Base-by-base conservation (phyloP, 2,329 filamentous ascomycete species). In the Tricladium varicosporioides region DNA sequence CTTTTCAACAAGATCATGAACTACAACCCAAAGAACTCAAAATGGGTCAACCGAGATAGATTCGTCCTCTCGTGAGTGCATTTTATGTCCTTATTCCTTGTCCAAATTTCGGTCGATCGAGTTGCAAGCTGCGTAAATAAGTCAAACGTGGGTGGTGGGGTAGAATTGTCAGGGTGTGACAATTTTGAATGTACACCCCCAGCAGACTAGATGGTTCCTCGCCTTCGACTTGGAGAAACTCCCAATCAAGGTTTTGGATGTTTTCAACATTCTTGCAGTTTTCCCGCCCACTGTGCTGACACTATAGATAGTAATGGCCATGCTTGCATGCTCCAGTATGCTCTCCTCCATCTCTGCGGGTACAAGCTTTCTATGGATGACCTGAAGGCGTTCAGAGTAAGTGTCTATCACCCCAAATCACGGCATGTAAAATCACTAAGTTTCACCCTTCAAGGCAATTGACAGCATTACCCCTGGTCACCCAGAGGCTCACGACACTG, bases 281-380 rank as follows among this genome's bases (percentile, higher is more conserved):
- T 27, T 27, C 4, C 22, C 22, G 7, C 22, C 22, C 27, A 9
- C 13, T 18, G 49, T 47, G 61, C 58, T 60, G 59, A 65, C 54
- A 5, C 47, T 19, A 52, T 49, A 11, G 14, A 51, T 69, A 97
- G 92, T 61, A 99, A 99, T 82, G 94, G 94, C 69, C 94, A 99
- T 80, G 94, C 88, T 70, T 99, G 94, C 85, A 96, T 99, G 92
- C 91, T 99, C 60, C 94, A 97, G 76, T 99, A 99, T 87, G 89
- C 93, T 71, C 85, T 99, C 68, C 89, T 99, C 71, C 94, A 99
- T 82, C 83, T 99, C 56, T 96, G 92, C 78, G 94, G 94, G 75
- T 99, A 96, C 76, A 84, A 79, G 63, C 70, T 99, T 68, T 84
- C 84, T 71, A 81, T 99, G 61, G 90, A 99, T 71, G 94, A 97